Evolutionary conservation across 441 rosid species (phyloP).

Genomic region (Erodium moschatum): DNA sequence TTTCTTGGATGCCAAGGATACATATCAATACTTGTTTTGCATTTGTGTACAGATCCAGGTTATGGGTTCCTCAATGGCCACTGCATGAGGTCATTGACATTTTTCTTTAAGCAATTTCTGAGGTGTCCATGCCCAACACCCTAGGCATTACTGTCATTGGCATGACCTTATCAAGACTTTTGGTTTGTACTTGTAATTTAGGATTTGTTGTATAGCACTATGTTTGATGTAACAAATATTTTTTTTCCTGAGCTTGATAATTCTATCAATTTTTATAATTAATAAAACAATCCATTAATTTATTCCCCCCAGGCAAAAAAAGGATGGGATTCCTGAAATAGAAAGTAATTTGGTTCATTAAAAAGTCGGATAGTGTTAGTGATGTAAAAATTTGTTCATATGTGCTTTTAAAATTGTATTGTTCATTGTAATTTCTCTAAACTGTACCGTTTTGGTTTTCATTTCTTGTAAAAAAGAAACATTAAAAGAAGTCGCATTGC

Average conservation of each 20-base stretch:
- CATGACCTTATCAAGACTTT: constrained; percentile 2
- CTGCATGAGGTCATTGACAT: not conserved
- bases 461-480: too few relatives aligned
- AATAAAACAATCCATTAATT: not conserved
- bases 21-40: not conserved
- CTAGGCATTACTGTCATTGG: constrained; percentile 1
- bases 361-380: too few relatives aligned
- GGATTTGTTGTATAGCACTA: constrained; percentile 8
- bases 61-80: constrained; percentile 6
- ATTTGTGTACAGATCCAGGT: constrained; percentile 5
- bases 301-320: not conserved
- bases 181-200: constrained; percentile 6
- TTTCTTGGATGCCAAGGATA: not conserved
- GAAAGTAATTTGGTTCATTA: too few relatives aligned
- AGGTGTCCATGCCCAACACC: not conserved
- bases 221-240: constrained; percentile 4
- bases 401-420: too few relatives aligned
- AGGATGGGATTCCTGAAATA: too few relatives aligned
- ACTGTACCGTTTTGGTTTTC: too few relatives aligned
- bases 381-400: too few relatives aligned
- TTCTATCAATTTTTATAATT: not conserved
- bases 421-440: too few relatives aligned
- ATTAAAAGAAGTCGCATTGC: too few relatives aligned
- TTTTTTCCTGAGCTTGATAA: constrained; percentile 3
- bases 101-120: not conserved